phyloP scores from a whole-genome alignment of 495 filamentous ascomycete genomes.

The Entonaema liquescens region DNA sequence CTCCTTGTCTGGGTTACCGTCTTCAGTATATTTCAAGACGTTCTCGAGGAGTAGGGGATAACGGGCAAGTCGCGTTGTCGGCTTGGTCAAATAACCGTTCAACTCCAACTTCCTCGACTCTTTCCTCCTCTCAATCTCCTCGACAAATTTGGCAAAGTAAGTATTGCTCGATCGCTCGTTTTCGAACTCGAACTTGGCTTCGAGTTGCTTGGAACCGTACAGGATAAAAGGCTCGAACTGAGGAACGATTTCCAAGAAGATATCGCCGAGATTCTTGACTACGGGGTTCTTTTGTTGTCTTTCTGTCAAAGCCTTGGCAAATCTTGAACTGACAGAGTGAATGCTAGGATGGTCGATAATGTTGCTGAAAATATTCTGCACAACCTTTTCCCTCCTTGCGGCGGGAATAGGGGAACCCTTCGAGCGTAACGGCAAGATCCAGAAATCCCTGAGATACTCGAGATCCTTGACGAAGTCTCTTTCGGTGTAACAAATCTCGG shows the following conservation, averaged over 20 bases:
- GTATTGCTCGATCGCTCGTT: slow-evolving; percentile 90
- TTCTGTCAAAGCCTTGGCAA: slow-evolving; percentile 87
- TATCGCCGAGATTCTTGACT: slow-evolving; percentile 89
- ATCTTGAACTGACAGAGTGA: slow-evolving; percentile 83
- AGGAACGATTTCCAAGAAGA: slow-evolving; percentile 91
- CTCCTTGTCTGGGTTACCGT: slow-evolving; percentile 85
- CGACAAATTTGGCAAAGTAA: slow-evolving; percentile 88
- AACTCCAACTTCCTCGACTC: slow-evolving; percentile 97
- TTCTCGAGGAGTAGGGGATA: slow-evolving; percentile 96
- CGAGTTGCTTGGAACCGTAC: slow-evolving; percentile 95
- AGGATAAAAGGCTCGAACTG: slow-evolving; percentile 95
- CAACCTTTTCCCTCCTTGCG: slow-evolving; percentile 85
- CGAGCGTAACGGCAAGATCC: slow-evolving; percentile 89
- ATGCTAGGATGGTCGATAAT: slow-evolving; percentile 83
- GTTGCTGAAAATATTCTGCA: slow-evolving; percentile 94
- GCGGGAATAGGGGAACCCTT: slow-evolving; percentile 87
- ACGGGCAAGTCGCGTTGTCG: slow-evolving; percentile 92
- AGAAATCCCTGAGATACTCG: slow-evolving; percentile 98
- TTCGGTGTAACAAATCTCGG: slow-evolving; percentile 98
- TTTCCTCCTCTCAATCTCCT: slow-evolving; percentile 94
- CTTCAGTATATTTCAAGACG: slow-evolving; percentile 85
- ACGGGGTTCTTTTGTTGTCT: slow-evolving; percentile 90
- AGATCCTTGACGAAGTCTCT: slow-evolving; percentile 99
- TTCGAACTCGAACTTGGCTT: slow-evolving; percentile 98
- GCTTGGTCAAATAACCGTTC: slow-evolving; percentile 98